Percentiles rank a stretch among this genome's conserved stretches.
phyloP scores from a whole-genome alignment of 192 early-diverging fungal genomes.

The Jimgerdemannia lactiflua region DNA sequence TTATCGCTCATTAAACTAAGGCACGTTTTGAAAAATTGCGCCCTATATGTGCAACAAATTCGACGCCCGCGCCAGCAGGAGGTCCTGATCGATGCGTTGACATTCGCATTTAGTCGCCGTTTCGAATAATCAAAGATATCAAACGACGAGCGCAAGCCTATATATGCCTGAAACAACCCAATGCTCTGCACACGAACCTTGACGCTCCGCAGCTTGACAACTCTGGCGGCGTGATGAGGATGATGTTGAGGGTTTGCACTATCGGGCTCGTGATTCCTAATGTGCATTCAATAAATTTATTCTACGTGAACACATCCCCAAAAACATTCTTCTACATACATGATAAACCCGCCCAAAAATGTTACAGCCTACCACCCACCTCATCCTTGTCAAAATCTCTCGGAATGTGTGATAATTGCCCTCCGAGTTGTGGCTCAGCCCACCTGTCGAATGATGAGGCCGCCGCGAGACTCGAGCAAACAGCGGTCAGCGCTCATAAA shows the following conservation, averaged over 20 bases:
- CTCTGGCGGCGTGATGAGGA: slow-evolving; percentile 94
- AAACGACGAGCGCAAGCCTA: no score
- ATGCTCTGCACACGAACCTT: slow-evolving; percentile 4
- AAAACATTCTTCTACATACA: no score
- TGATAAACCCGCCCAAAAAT: no score
- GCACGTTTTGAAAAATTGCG: no score
- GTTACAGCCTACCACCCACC: slow-evolving; percentile 24
- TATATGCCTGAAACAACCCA: background rate
- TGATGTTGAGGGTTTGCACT: slow-evolving; percentile 97
- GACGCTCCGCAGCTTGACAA: slow-evolving; percentile 78
- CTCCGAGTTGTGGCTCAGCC: slow-evolving; percentile 91
- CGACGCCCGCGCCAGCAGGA: slow-evolving; percentile 90
- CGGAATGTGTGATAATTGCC: slow-evolving; percentile 87
- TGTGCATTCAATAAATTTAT: no score
- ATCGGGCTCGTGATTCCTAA: slow-evolving; percentile 94
- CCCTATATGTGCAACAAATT: slow-evolving; percentile 78
- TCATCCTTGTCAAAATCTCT: slow-evolving; percentile 81
- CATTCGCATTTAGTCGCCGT: background rate
- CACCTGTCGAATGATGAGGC: slow-evolving; percentile 91
- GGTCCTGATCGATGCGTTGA: slow-evolving; percentile 72
- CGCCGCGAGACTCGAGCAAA: no score
- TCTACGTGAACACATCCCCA: no score
- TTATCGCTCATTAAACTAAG: no score
- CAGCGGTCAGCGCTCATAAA: no score
- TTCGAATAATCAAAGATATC: background rate